Evolutionary conservation across 768 basidiomycete genomes (phyloP).

Genomic region (Hygrophorus pudorinus): DNA sequence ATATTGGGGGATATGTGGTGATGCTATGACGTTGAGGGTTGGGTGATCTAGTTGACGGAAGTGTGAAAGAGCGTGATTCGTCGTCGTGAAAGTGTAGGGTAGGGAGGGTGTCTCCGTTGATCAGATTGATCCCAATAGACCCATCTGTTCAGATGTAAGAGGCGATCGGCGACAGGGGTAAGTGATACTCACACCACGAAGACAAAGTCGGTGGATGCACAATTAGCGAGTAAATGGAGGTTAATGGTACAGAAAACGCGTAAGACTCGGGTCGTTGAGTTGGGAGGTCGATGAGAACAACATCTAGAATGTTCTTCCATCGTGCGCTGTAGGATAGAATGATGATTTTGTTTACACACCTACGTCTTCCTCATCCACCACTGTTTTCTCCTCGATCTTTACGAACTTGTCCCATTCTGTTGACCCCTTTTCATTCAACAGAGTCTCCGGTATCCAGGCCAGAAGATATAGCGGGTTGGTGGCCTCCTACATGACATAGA

Average conservation of each 20-base stretch:
- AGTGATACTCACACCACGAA: slow-evolving; percentile 57
- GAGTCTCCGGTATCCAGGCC: slow-evolving; percentile 87
- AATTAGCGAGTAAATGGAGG: slow-evolving; percentile 82
- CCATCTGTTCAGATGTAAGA: slow-evolving; percentile 47
- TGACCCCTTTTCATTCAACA: slow-evolving; percentile 73
- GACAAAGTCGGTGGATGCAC: slow-evolving; percentile 77
- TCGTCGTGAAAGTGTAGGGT: slow-evolving; percentile 96
- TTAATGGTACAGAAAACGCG: slow-evolving; percentile 89
- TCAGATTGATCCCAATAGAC: slow-evolving; percentile 81
- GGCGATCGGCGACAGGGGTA: slow-evolving; percentile 13
- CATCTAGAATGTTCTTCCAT: slow-evolving; percentile 36
- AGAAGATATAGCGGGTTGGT: slow-evolving; percentile 69
- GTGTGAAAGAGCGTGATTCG: slow-evolving; percentile 73
- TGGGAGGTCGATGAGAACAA: slow-evolving; percentile 78
- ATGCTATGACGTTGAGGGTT: slow-evolving; percentile 20
- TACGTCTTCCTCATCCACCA: slow-evolving; percentile 57
- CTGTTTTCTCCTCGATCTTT: slow-evolving; percentile 64
- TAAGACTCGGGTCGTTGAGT: slow-evolving; percentile 81
- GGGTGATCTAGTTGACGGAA: slow-evolving; percentile 38
- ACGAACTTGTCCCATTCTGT: slow-evolving; percentile 88
- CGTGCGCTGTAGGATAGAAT: slow-evolving; percentile 4
- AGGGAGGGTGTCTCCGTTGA: slow-evolving; percentile 75
- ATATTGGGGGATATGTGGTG: slow-evolving; percentile 55
- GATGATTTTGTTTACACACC: slow-evolving; percentile 30
- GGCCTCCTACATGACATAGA: slow-evolving; percentile 44